phyloP scores from a whole-genome alignment of 2,329 filamentous ascomycete species.

The Claviceps spartinae region DNA sequence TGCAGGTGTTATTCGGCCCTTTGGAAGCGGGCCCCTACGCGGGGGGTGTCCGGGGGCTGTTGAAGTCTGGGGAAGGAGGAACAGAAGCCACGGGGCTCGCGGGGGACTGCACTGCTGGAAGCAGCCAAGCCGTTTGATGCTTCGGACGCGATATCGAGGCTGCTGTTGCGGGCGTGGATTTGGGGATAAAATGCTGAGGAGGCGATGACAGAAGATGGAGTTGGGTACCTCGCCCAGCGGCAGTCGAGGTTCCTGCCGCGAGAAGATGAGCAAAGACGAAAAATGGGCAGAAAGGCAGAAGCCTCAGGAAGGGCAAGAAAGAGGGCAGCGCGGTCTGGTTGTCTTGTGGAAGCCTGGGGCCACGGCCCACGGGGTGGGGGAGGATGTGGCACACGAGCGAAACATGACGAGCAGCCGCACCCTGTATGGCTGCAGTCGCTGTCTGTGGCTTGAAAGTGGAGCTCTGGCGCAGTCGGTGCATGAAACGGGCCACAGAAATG shows the following conservation, averaged over 20 bases:
- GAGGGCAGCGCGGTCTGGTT: neutral
- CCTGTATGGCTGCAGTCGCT: neutral
- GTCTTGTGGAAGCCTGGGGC: neutral
- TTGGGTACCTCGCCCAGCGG: neutral
- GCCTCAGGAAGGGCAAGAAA: neutral
- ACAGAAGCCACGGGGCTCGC: conserved; percentile 1
- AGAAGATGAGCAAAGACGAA: neutral
- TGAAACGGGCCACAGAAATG: neutral
- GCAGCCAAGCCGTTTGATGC: neutral
- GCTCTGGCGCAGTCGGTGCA: neutral
- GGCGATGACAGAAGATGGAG: neutral
- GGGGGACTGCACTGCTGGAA: neutral
- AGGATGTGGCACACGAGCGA: conserved; percentile 3
- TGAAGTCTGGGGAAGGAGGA: conserved; percentile 8
- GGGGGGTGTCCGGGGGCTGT: conserved; percentile 10
- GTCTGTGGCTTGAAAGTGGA: neutral
- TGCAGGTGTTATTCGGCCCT: conserved; percentile 25
- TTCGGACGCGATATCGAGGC: neutral
- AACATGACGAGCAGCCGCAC: neutral
- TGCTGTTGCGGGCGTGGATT: neutral
- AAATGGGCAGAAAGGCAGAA: neutral
- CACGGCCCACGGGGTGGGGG: neutral
- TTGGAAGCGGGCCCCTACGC: conserved; percentile 21
- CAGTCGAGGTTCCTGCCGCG: neutral
- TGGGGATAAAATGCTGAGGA: neutral